These are phyloP conservation scores for Pyrenula aspistea DNA, from an alignment of 495 filamentous ascomycete genomes.

Conservation along the genomic window DNA sequence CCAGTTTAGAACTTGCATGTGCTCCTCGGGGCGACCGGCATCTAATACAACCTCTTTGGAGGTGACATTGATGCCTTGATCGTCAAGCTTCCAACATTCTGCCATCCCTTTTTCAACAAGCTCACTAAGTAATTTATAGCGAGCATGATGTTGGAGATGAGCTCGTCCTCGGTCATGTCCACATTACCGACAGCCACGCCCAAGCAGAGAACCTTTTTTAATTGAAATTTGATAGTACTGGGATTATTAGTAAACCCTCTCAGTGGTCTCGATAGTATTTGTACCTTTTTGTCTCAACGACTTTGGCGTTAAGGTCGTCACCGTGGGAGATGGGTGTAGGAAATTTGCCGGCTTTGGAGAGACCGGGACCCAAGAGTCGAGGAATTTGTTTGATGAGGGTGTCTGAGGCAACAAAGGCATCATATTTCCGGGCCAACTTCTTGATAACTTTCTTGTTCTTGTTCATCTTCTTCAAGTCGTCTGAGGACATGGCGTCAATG, in stretches of 20 bases:
- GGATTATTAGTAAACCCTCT: too few species aligned
- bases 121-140: constrained; percentile 99
- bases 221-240: constrained; percentile 99
- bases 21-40: too few species aligned
- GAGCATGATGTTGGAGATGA: constrained; percentile 93
- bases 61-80: constrained; percentile 99
- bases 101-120: constrained; percentile 99
- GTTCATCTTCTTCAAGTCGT: constrained; percentile 99
- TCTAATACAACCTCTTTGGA: constrained; percentile 90
- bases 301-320: constrained; percentile 85
- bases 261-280: too few species aligned
- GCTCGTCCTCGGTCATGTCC: constrained; percentile 89
- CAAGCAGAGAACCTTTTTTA: constrained; percentile 99
- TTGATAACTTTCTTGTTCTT: constrained; percentile 99
- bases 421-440: constrained; percentile 99
- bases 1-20: too few species aligned
- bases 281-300: too few species aligned
- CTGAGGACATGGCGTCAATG: constrained; percentile 91
- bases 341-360: constrained; percentile 97
- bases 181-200: constrained; percentile 98
- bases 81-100: constrained; percentile 98
- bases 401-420: constrained; percentile 95
- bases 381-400: constrained; percentile 98
- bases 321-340: constrained; percentile 91
- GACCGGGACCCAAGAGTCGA: constrained; percentile 95